Evolutionary conservation across 768 basidiomycete species (phyloP), one percentile per base, ranked within the genome.

Genomic region (Fistulinella prunicolor): DNA sequence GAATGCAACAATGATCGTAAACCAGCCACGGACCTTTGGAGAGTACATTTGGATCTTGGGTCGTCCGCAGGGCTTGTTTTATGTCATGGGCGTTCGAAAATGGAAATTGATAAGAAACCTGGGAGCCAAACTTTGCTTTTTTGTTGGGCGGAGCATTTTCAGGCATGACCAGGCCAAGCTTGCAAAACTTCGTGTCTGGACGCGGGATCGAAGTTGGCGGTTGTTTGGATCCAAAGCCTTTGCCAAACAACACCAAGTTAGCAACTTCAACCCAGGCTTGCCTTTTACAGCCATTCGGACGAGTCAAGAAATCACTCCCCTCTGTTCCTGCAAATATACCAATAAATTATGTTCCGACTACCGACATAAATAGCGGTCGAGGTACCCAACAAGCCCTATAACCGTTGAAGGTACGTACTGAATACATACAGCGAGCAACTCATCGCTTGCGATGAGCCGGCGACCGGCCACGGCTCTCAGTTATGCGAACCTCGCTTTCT

Each of bases 201-300:
- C 34, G 7, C 24, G 14, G 12, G 19, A 23, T 14, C n/a, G 4
- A 20, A 3, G 3, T n/a, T 35, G 29, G 50, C 30, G 47, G 49
- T 62, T 60, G 59, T 60, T 60, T 60, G 60, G 59, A 62, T 55
- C 46, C 38, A 55, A 62, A 41, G 60, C 50, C 22, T 43, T 62
- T 59, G 53, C 60, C 60, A 60, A 60, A 62, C 44, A 58, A 53
- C 35, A n/a, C 36, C 34, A 44, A 22, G 30, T 28, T 28, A n/a
- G n/a, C 26, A 28, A 28, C 26, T 28, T 10, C 5, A 28, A 28
- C 26, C 10, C 26, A 28, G n/a, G n/a, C n/a, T n/a, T n/a, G n/a
- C n/a, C n/a, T n/a, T n/a, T n/a, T n/a, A n/a, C n/a, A n/a, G n/a
- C n/a, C n/a, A n/a, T n/a, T n/a, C n/a, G n/a, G n/a, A n/a, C n/a